Conservation (phyloP, 305 asterid genomes). For the Plantago lanceolata region DNA sequence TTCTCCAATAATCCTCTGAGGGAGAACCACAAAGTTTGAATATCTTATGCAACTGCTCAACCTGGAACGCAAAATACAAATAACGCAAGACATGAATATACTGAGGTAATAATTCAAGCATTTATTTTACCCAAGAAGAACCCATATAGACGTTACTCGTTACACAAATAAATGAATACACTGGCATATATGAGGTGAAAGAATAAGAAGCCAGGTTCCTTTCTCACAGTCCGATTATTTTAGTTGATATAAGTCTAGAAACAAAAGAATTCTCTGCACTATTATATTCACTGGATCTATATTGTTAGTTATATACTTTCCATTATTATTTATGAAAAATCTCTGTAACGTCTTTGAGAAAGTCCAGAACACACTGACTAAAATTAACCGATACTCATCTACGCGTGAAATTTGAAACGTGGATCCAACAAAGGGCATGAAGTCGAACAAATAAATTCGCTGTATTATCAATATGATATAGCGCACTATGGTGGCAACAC, state of each 20-base stretch:
- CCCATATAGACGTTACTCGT: background rate
- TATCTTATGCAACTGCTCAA: slow-evolving; percentile 22
- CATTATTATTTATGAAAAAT: no score
- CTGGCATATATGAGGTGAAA: background rate
- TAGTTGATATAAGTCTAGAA: background rate
- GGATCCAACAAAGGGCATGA: background rate
- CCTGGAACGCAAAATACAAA: background rate
- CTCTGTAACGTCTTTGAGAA: no score
- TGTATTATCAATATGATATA: background rate
- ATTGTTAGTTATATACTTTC: background rate
- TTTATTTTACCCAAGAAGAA: background rate
- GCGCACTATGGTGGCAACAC: background rate
- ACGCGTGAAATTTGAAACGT: background rate
- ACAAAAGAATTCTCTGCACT: background rate
- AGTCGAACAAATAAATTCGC: no score
- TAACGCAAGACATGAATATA: no score
- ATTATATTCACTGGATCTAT: background rate
- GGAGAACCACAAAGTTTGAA: slow-evolving; percentile 23
- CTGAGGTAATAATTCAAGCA: background rate
- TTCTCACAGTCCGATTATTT: background rate
- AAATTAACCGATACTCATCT: background rate
- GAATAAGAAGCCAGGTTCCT: background rate
- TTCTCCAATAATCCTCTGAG: slow-evolving; percentile 21
- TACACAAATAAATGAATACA: background rate
- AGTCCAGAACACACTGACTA: background rate